Evolutionary conservation across 202 grass and related monocot genomes (phyloP), one percentile per base, ranked within the genome.

Genomic region (Carex arenaria): DNA sequence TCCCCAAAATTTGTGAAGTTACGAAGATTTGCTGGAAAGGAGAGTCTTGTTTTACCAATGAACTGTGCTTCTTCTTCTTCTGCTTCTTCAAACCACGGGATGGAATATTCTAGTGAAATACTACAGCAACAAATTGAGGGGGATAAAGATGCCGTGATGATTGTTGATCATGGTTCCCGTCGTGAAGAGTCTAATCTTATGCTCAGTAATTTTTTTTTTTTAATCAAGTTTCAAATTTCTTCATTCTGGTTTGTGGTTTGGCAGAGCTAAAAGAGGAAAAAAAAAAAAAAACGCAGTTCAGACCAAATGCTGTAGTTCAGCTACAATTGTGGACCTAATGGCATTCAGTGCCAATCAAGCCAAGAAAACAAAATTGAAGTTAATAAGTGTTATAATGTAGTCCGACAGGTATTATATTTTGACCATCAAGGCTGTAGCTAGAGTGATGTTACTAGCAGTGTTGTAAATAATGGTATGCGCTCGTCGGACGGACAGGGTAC

Each of bases 101-200:
- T 60, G 55, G 80, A 61, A 80, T 79, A 8, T 7, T 63, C 54
- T 2, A 79, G 32, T 72, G 83, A 72, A 66, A 36, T 17, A 20
- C 0, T 36, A 57, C 68, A 83, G 3, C 70, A 86, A 83, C 83
- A 71, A 54, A 60, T 18, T 20, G 66, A 89, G 53, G 84, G 86
- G 22, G 86, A 92, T 26, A 92, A 92, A 71, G 93, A 92, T 90
- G 91, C 82, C 36, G 86, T 98, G 63, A 81, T 93, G 76, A 95
- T 98, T 81, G 93, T 98, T 0, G 92, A 98, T 22, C 95, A 98
- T 30, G 95, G 95, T 23, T 98, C 95, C 57, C 89, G 95, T 43
- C 90, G 91, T 32, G 84, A 95, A 85, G 90, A 98, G 78, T 98
- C 90, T 26, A 98, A 98, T 86, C 79, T 91, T 80, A 87, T 98